Evolutionary conservation across 202 grass and related monocot species (phyloP).

Genomic region (Dendrocalamus latiflorus): DNA sequence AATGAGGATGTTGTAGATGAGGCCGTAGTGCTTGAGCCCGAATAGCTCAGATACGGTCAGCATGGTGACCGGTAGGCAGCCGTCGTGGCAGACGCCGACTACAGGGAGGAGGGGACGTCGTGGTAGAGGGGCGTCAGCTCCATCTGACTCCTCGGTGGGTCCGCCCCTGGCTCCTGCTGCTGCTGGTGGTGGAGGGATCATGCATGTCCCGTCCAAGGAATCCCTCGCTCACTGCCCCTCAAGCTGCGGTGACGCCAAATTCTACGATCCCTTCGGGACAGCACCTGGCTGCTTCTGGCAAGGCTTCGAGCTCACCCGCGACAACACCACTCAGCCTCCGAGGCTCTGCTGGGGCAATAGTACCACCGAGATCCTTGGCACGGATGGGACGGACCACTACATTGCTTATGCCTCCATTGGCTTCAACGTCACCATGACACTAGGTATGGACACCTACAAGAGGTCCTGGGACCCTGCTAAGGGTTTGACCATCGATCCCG

Average conservation of each 20-base stretch:
- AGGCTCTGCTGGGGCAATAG: background rate
- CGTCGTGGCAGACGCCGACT: constrained; percentile 82
- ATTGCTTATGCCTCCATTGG: too few species aligned
- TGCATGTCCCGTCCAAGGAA: too few species aligned
- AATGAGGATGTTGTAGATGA: constrained; percentile 98
- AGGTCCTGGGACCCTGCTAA: background rate
- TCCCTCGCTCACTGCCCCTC: too few species aligned
- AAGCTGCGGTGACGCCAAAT: too few species aligned
- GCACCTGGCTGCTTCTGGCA: too few species aligned
- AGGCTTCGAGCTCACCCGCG: background rate
- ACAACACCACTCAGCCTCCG: background rate
- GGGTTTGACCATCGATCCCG: background rate
- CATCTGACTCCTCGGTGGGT: too few species aligned
- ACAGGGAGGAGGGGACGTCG: too few species aligned
- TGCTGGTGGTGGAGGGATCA: too few species aligned
- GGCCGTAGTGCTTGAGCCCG: constrained; percentile 90
- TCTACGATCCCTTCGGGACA: too few species aligned
- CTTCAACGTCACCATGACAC: background rate
- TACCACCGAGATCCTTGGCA: background rate
- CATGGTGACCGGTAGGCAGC: constrained; percentile 72
- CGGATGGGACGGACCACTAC: too few species aligned
- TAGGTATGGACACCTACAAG: background rate
- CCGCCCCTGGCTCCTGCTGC: too few species aligned
- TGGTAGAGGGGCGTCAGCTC: too few species aligned
- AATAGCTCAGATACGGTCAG: constrained; percentile 87